Evolutionary conservation across 805 yeast genomes (phyloP).

Genomic region (Teunomyces aglyptinius): DNA sequence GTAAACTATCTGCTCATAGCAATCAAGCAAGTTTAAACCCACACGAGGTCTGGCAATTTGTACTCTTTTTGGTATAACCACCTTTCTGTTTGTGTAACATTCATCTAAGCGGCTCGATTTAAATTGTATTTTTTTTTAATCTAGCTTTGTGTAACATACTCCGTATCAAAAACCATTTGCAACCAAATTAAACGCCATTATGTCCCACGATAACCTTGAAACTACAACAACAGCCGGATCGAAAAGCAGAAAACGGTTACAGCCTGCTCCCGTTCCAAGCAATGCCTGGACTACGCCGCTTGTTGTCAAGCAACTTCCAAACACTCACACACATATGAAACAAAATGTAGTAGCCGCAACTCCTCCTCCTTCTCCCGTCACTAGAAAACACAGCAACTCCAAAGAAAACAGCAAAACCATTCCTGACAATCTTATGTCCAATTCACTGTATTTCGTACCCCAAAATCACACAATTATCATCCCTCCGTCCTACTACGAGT

Average conservation of each 20-base stretch:
- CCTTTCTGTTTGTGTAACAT: neutral
- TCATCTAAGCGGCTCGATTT: neutral
- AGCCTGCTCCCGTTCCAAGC: constrained; percentile 10
- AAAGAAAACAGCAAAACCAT: neutral
- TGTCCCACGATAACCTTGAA: neutral
- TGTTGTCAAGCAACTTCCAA: neutral
- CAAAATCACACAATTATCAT: neutral
- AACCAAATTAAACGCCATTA: constrained; percentile 1
- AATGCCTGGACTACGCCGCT: constrained; percentile 7
- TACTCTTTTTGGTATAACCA: neutral
- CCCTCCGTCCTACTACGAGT: neutral
- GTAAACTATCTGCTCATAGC: no score
- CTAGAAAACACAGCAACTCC: neutral
- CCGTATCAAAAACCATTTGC: neutral
- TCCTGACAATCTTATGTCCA: neutral
- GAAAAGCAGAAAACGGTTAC: neutral
- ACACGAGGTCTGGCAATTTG: neutral
- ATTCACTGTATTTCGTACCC: neutral
- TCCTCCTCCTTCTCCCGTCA: no score
- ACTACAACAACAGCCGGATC: neutral
- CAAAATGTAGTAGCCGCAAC: neutral
- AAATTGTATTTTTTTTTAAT: no score
- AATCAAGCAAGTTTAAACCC: neutral
- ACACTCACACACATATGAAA: neutral
- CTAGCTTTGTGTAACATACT: neutral